Evolutionary conservation across 2,329 filamentous ascomycete genomes (phyloP).

Genomic region (Bipolaris sorokiniana): DNA sequence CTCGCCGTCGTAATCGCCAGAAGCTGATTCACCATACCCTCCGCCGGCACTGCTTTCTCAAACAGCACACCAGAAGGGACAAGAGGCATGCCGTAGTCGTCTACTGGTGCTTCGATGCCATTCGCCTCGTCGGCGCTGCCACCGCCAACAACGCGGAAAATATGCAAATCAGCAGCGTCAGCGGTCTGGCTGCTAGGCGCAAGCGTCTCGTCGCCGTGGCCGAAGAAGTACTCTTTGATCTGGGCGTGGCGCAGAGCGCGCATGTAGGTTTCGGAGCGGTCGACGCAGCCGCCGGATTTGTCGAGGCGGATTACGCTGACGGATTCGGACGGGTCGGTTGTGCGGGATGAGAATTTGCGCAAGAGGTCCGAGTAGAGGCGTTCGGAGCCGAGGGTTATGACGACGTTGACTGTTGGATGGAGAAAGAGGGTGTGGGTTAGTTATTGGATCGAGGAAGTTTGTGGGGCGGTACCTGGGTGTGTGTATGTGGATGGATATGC

Average conservation of each 20-base stretch:
- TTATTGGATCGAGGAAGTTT: background rate
- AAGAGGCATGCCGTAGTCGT: conserved; percentile 7
- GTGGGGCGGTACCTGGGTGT: conserved; percentile 5
- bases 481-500: background rate
- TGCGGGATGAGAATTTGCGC: conserved; percentile 64
- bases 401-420: conserved; percentile 68
- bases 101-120: conserved; percentile 27
- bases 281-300: conserved; percentile 83
- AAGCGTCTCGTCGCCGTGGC: conserved; percentile 70
- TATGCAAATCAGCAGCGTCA: conserved; percentile 73
- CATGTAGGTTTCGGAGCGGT: conserved; percentile 75
- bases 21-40: conserved; percentile 77
- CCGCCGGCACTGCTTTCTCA: conserved; percentile 68
- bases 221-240: conserved; percentile 95
- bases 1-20: conserved; percentile 84
- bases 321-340: conserved; percentile 64
- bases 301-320: conserved; percentile 79
- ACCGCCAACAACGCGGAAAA: conserved; percentile 68
- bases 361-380: conserved; percentile 76
- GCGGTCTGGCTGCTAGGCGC: conserved; percentile 88
- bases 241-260: conserved; percentile 74
- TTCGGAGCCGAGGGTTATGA: conserved; percentile 82
- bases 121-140: background rate
- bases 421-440: conserved; percentile 33
- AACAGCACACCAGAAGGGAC: conserved; percentile 54